Conservation (phyloP, 2,329 filamentous ascomycete genomes). For the Paramyrothecium sp. region DNA sequence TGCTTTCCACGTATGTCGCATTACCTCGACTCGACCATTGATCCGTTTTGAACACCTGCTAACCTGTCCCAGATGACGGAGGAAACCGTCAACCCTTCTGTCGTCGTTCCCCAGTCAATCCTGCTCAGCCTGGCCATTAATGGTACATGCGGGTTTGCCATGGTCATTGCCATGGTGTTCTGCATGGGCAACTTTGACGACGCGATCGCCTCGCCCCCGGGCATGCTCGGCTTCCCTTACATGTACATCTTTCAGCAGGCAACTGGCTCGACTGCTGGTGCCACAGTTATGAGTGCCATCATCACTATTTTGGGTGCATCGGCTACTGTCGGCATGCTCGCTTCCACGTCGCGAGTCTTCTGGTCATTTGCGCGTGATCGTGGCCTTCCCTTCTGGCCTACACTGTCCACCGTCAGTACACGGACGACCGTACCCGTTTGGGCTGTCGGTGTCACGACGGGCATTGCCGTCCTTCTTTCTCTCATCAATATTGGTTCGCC, state of each 20-base stretch:
- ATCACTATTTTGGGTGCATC: slow-evolving; percentile 47
- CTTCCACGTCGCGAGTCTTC: slow-evolving; percentile 55
- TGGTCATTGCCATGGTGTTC: slow-evolving; percentile 55
- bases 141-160: slow-evolving; percentile 51
- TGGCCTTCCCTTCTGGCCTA: slow-evolving; percentile 26
- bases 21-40: too few relatives aligned
- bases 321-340: slow-evolving; percentile 51
- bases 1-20: slow-evolving; percentile 24
- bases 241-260: slow-evolving; percentile 57
- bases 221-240: slow-evolving; percentile 46
- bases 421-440: slow-evolving; percentile 25
- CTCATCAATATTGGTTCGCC: slow-evolving; percentile 31
- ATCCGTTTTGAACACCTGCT: background rate
- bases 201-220: slow-evolving; percentile 42
- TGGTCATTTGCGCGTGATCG: slow-evolving; percentile 48
- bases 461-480: slow-evolving; percentile 25
- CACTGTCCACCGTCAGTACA: slow-evolving; percentile 20
- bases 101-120: slow-evolving; percentile 49
- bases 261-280: slow-evolving; percentile 44
- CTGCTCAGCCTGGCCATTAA: slow-evolving; percentile 49
- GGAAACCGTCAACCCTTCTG: slow-evolving; percentile 45
- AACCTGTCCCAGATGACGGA: slow-evolving; percentile 36
- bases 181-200: slow-evolving; percentile 47
- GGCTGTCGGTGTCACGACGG: slow-evolving; percentile 21
- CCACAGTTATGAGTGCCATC: slow-evolving; percentile 48